These are phyloP conservation scores for Pleochaeta shiraiana DNA, from an alignment of 2,329 filamentous ascomycete species.

Conservation along the genomic window DNA sequence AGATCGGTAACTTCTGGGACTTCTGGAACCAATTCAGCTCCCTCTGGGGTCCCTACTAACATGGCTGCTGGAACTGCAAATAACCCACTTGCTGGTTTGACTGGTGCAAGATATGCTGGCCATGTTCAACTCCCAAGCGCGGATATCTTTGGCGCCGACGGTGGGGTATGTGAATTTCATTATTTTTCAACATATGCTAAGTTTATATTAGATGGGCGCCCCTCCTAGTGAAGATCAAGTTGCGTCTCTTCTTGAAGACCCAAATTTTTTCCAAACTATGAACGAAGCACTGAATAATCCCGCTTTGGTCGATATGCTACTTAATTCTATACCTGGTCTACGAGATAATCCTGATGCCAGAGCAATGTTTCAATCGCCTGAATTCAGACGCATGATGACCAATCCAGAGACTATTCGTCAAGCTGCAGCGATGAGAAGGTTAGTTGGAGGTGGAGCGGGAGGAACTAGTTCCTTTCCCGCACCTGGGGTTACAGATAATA, in stretches of 20 bases:
- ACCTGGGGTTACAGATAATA: slow-evolving; percentile 78
- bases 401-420: slow-evolving; percentile 68
- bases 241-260: slow-evolving; percentile 69
- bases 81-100: slow-evolving; percentile 76
- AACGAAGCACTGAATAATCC: slow-evolving; percentile 94
- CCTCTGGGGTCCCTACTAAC: slow-evolving; percentile 46
- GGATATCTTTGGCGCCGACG: slow-evolving; percentile 82
- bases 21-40: slow-evolving; percentile 23
- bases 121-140: slow-evolving; percentile 73
- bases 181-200: slow-evolving; percentile 10
- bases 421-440: slow-evolving; percentile 62
- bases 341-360: slow-evolving; percentile 50
- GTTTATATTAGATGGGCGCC: slow-evolving; percentile 53
- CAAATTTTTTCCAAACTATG: slow-evolving; percentile 67
- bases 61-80: slow-evolving; percentile 69
- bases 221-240: slow-evolving; percentile 65
- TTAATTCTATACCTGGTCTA: slow-evolving; percentile 72
- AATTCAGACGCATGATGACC: slow-evolving; percentile 82
- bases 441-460: slow-evolving; percentile 28
- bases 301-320: slow-evolving; percentile 85
- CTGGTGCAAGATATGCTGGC: slow-evolving; percentile 82
- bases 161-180: slow-evolving; percentile 47
- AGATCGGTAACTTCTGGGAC: slow-evolving; percentile 25
- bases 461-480: slow-evolving; percentile 52
- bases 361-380: slow-evolving; percentile 69